Evolutionary conservation across 257 asterid species (phyloP).

Genomic region (Thymus quinquecostatus): DNA sequence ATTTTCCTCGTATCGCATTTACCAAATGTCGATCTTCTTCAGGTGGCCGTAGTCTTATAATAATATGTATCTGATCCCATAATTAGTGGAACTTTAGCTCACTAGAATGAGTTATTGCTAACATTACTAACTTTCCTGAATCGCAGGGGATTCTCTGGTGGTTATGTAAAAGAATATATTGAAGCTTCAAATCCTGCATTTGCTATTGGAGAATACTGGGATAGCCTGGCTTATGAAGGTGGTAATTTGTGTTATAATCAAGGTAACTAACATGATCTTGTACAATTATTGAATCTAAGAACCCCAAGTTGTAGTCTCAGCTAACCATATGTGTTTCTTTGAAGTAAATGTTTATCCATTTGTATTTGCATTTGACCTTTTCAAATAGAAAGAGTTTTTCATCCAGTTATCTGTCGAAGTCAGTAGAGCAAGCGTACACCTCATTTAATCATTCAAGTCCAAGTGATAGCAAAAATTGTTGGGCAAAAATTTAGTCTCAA

Average conservation of each 20-base stretch:
- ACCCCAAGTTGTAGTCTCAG: background rate
- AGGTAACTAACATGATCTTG: conserved; percentile 18
- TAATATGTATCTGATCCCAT: background rate
- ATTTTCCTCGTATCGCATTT: background rate
- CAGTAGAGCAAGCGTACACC: background rate
- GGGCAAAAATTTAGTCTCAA: background rate
- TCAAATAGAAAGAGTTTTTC: background rate
- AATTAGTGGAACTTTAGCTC: conserved; percentile 1
- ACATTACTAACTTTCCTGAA: background rate
- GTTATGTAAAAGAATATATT: conserved; percentile 55
- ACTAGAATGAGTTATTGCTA: background rate
- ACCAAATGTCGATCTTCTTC: conserved; percentile 5
- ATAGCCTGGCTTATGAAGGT: conserved; percentile 59
- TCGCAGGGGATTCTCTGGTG: conserved; percentile 58
- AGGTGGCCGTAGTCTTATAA: background rate
- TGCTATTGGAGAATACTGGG: conserved; percentile 69
- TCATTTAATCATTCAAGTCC: background rate
- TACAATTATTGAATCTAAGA: conserved; percentile 4
- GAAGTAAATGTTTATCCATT: conserved; percentile 10
- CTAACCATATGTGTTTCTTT: background rate
- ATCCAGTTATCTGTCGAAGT: background rate
- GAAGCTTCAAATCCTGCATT: conserved; percentile 59
- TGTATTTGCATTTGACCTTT: background rate
- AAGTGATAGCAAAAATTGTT: background rate
- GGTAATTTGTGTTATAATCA: conserved; percentile 61